A percentile compares a stretch with the other conserved stretches of the same genome.
Evolutionary conservation across 1,284 basidiomycete genomes (phyloP).

Genomic region (Vanrija humicola): DNA sequence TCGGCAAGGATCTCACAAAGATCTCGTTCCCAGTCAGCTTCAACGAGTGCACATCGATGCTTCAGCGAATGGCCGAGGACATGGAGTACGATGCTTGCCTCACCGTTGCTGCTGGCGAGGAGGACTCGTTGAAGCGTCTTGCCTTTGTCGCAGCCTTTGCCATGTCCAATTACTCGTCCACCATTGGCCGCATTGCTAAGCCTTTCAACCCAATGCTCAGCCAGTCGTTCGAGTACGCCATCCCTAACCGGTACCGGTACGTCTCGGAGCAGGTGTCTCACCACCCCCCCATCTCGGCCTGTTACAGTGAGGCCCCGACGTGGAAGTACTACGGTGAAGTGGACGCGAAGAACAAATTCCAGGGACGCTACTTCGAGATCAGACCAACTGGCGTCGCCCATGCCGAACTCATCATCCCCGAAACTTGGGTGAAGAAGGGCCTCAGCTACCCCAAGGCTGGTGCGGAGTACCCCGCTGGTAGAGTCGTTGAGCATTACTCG

Average conservation of each 20-base stretch:
- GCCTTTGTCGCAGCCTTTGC: conserved; percentile 96
- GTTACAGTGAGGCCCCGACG: conserved; percentile 81
- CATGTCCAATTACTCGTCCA: conserved; percentile 94
- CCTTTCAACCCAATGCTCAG: conserved; percentile 71
- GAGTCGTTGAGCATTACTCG: conserved; percentile 47
- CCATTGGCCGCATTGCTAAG: conserved; percentile 91
- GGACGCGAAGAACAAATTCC: conserved; percentile 76
- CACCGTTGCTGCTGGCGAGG: conserved; percentile 67
- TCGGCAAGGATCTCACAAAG: conserved; percentile 95
- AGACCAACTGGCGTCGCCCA: conserved; percentile 92
- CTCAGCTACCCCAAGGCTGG: conserved; percentile 44
- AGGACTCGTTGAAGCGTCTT: conserved; percentile 74
- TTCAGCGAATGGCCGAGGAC: conserved; percentile 76
- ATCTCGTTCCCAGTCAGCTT: conserved; percentile 92
- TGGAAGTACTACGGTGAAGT: conserved; percentile 94
- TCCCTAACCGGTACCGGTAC: conserved; percentile 87
- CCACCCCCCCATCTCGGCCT: conserved; percentile 96
- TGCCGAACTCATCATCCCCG: conserved; percentile 73
- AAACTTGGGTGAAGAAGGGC: conserved; percentile 52
- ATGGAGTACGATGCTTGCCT: conserved; percentile 94
- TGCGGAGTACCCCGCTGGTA: conserved; percentile 33
- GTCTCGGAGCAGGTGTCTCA: conserved; percentile 93
- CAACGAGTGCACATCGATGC: conserved; percentile 94
- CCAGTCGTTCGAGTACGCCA: conserved; percentile 93
- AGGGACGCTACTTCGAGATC: conserved; percentile 96